Evolutionary conservation across 2,329 filamentous ascomycete species (phyloP), one percentile per base, ranked within the genome.

Genomic region (Chrysoporthe cubensis): DNA sequence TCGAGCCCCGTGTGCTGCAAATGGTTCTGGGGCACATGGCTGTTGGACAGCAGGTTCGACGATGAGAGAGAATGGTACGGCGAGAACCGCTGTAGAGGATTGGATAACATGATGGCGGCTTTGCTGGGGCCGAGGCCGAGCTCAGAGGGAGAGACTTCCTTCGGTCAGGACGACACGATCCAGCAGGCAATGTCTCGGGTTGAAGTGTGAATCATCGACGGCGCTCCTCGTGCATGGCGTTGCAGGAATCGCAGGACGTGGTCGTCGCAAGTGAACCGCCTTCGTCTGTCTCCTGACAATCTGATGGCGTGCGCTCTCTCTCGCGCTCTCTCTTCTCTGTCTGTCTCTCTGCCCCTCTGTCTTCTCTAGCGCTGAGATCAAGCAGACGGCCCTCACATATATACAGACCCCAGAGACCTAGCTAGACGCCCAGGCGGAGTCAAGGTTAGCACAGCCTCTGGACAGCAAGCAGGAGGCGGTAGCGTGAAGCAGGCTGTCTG

Each of bases 71-170:
- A 81, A 73, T 88, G 85, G 76, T 89, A 89, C 66, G 86, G 83
- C 26, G 87, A 88, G 72, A 88, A 89, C 56, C 87, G 85, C 73
- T 88, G 87, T 48, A 89, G 82, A 66, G 87, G 87, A 74, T 89
- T 89, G 67, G 87, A 89, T 76, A 90, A 77, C 87, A 90, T 90
- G 66, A 80, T 84, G 80, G 71, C 44, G 80, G 71, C 44, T 46
- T 46, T 68, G 56, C 32, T 56, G 21, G 40, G 43, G n/a, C 37
- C 62, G 40, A 46, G 21, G n/a, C 50, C 34, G 26, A 43, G 14
- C 50, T 42, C 40, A 11, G 16, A 58, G 2, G 32, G 2, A 32
- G 16, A 21, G 9, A 26, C 26, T 26, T 32, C 52, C 16, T 5
- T 40, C 34, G 48, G 37, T 37, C 42, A 54, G 54, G 42, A 66